Evolutionary conservation across 2,329 filamentous ascomycete genomes (phyloP), one percentile per base, ranked within the genome.

Genomic region (Phoma sp.): DNA sequence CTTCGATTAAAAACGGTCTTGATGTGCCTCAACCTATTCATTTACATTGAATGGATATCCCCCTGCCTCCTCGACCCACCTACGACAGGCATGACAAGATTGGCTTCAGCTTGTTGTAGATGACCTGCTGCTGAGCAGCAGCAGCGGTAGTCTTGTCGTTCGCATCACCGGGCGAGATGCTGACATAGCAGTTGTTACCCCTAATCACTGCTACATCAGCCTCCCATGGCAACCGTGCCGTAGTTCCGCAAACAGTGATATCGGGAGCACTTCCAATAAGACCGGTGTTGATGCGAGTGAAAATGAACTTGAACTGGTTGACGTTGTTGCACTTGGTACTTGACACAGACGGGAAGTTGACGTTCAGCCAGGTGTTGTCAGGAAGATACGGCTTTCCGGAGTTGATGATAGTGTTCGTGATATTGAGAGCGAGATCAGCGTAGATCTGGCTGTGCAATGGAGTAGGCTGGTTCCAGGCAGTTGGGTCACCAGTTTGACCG

Each of bases 351-450:
- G 85, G 84, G 64, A 88, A 89, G 74, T 91, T 91, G 62, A 91
- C 86, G 61, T 90, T 91, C 26, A 91, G 79, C 69, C 81, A 89
- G 2, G 84, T 79, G 38, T 81, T 79, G 0, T 76, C 64, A 0
- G 88, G 87, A 3, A 91, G 78, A 65, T 88, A 90, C 0, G 88
- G 88, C 32, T 78, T 77, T 32, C 86, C 86, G 0, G 81, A 78
- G 1, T 72, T 77, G 23, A 88, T 67, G 32, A 91, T 65, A 2
- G 77, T 76, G 43, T 83, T 74, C 7, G 85, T 86, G 5, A 91
- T 66, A 21, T 81, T 83, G 11, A 81, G 75, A 1, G 87, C 83
- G 4, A 90, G 79, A 45, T 87, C 79, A 3, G 84, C 86, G 62
- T 91, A 91, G n/a, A 90, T 72, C 11, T 74, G 70, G 71, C 82